Conservation (phyloP, 2,329 filamentous ascomycete species). For the Colletotrichum falcatum region DNA sequence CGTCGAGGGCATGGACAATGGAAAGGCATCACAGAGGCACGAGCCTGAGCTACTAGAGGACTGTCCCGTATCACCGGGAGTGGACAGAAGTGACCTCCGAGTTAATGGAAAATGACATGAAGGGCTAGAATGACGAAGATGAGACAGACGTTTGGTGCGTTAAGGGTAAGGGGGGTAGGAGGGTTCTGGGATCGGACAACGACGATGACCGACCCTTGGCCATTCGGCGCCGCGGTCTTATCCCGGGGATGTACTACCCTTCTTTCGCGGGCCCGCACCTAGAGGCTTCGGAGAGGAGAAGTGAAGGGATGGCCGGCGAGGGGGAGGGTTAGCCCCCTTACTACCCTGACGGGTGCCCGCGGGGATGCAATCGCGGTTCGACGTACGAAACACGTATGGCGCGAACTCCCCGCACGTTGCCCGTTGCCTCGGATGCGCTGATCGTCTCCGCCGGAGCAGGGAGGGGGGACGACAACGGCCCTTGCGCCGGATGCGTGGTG, state of each 20-base stretch:
- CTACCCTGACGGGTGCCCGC: not conserved
- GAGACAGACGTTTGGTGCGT: not conserved
- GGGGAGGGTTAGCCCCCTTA: not conserved
- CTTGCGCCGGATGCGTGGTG: slow-evolving; percentile 7
- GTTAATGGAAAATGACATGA: not conserved
- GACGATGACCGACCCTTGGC: not conserved
- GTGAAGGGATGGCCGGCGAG: no score
- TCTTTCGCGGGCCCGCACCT: not conserved
- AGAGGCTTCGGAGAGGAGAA: not conserved
- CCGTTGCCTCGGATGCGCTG: slow-evolving; percentile 9
- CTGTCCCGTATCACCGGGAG: not conserved
- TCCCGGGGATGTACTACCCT: not conserved
- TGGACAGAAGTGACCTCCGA: not conserved
- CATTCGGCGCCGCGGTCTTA: not conserved
- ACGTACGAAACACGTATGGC: not conserved
- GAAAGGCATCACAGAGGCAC: not conserved
- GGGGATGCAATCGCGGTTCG: not conserved
- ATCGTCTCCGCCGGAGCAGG: not conserved
- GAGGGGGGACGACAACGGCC: not conserved
- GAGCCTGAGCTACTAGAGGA: not conserved
- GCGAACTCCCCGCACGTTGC: not conserved
- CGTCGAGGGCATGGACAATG: not conserved
- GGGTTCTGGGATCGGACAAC: not conserved
- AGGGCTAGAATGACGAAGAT: not conserved
- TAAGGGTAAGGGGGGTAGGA: not conserved